phyloP scores from a whole-genome alignment of 2,329 filamentous ascomycete species.

The Triangularia setosa region DNA sequence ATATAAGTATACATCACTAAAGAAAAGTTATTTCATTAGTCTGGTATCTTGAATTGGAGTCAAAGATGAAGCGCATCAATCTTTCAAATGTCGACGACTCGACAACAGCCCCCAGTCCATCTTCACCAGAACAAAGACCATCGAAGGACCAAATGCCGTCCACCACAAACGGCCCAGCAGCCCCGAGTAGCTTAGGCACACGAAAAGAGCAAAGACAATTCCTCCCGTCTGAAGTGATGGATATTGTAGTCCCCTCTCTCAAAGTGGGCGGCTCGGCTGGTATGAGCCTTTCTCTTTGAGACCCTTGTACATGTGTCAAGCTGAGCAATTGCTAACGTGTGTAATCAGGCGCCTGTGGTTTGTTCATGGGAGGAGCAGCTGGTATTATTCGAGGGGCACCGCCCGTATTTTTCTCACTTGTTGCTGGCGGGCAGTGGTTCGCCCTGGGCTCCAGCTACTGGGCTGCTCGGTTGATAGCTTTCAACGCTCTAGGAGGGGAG shows the following conservation, averaged over 20 bases:
- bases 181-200: too few species aligned
- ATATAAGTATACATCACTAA: neutral
- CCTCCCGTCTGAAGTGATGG: conserved; percentile 39
- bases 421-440: conserved; percentile 77
- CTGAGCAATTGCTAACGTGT: neutral
- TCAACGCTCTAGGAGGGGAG: conserved; percentile 47
- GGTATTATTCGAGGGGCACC: conserved; percentile 67
- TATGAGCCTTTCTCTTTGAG: conserved; percentile 31
- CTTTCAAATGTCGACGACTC: neutral
- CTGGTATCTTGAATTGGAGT: too few species aligned
- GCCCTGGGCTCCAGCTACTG: conserved; percentile 72
- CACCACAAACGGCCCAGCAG: too few species aligned
- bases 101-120: neutral
- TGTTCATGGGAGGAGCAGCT: conserved; percentile 62
- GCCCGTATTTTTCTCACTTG: conserved; percentile 66
- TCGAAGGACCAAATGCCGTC: neutral
- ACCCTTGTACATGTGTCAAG: neutral
- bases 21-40: neutral
- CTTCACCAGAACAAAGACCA: neutral
- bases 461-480: conserved; percentile 53
- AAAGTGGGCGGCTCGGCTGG: conserved; percentile 59
- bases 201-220: conserved; percentile 23
- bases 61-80: neutral
- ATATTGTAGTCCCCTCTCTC: conserved; percentile 47
- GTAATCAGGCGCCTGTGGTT: conserved; percentile 52